These are phyloP conservation scores for Pichia ethanolica DNA, from an alignment of 805 yeast genomes.

Conservation along the genomic window DNA sequence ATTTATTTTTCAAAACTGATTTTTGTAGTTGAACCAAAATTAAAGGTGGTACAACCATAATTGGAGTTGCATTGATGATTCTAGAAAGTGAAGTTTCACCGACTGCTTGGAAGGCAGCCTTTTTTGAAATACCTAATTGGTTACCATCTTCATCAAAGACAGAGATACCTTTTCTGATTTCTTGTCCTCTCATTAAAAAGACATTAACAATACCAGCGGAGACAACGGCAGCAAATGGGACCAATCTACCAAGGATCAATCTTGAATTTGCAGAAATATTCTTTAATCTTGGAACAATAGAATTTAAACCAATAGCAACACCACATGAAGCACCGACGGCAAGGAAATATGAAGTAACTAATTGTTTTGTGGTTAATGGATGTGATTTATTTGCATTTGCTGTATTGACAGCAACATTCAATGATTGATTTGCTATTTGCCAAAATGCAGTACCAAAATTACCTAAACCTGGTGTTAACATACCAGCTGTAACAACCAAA, in stretches of 20 bases:
- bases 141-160: constrained; percentile 60
- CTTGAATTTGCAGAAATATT: constrained; percentile 62
- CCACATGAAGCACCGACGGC: constrained; percentile 95
- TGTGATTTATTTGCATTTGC: constrained; percentile 95
- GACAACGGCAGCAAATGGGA: constrained; percentile 98
- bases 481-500: constrained; percentile 91
- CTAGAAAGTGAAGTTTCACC: constrained; percentile 95
- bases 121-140: constrained; percentile 65
- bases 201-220: constrained; percentile 95
- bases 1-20: constrained; percentile 58
- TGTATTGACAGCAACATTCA: constrained; percentile 93
- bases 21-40: constrained; percentile 71
- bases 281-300: constrained; percentile 80
- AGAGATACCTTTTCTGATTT: constrained; percentile 74
- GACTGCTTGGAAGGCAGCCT: constrained; percentile 88
- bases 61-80: constrained; percentile 93
- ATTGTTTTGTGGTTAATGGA: constrained; percentile 73
- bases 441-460: constrained; percentile 88
- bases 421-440: constrained; percentile 96
- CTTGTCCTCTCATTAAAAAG: constrained; percentile 94
- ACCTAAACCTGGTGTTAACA: constrained; percentile 92
- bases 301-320: constrained; percentile 89
- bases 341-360: constrained; percentile 68
- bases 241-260: constrained; percentile 72
- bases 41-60: constrained; percentile 95